Percentiles rank a stretch among this genome's conserved stretches.
phyloP scores from a whole-genome alignment of 495 filamentous ascomycete species.

The Aspergillus conjunctus region DNA sequence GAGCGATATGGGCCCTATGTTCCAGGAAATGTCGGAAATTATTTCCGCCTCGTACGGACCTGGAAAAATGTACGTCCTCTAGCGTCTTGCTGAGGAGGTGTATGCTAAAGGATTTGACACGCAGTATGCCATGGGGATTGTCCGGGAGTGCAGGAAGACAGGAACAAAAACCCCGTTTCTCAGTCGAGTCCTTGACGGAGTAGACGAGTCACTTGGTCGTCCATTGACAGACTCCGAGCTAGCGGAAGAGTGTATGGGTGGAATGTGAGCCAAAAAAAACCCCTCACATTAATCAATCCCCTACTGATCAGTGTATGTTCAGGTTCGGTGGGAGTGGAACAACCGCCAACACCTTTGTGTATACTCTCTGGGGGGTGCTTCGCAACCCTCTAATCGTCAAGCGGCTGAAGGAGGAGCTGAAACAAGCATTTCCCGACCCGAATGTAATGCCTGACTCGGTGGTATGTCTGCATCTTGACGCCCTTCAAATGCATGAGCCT shows the following conservation, averaged over 20 bases:
- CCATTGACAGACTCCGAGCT: conserved; percentile 2
- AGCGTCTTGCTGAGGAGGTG: neutral
- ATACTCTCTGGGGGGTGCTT: neutral
- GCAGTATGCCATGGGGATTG: neutral
- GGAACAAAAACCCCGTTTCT: conserved; percentile 5
- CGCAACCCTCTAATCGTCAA: neutral
- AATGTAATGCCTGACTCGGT: neutral
- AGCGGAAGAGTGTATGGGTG: conserved; percentile 5
- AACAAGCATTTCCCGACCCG: conserved; percentile 3
- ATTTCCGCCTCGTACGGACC: neutral
- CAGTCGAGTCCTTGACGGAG: neutral
- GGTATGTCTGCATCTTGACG: no score
- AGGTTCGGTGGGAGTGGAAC: conserved; percentile 8
- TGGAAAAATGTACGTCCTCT: conserved; percentile 3
- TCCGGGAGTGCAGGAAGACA: neutral
- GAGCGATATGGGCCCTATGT: neutral
- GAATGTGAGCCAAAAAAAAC: neutral
- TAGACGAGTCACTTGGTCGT: neutral
- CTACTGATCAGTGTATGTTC: neutral
- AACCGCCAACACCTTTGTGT: conserved; percentile 2
- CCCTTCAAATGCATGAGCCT: no score
- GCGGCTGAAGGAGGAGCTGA: neutral
- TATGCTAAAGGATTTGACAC: neutral
- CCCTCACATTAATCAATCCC: neutral
- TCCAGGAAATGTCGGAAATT: neutral